phyloP scores from a whole-genome alignment of 1,284 basidiomycete genomes.

The Apiotrichum montevideense region DNA sequence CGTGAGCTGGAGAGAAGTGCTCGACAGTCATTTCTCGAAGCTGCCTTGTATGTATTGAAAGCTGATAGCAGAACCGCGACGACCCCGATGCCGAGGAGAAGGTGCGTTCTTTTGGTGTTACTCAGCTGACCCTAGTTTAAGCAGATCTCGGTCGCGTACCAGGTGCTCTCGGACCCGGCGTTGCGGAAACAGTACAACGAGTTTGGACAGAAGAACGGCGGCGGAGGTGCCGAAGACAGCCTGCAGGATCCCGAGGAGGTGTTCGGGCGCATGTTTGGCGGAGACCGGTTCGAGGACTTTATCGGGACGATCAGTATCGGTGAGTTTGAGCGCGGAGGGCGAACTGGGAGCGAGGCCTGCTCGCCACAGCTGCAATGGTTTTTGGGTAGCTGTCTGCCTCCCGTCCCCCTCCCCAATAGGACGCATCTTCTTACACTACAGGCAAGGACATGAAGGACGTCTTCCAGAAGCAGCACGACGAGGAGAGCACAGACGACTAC shows the following conservation, averaged over 20 bases:
- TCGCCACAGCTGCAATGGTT: too few relatives aligned
- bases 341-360: too few relatives aligned
- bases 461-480: slow-evolving; percentile 81
- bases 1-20: background rate
- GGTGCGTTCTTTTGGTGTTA: slow-evolving; percentile 48
- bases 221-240: slow-evolving; percentile 37
- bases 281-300: slow-evolving; percentile 50
- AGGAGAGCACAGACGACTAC: slow-evolving; percentile 46
- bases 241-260: slow-evolving; percentile 71
- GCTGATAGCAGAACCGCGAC: slow-evolving; percentile 65
- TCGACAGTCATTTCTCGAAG: too few relatives aligned
- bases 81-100: slow-evolving; percentile 84
- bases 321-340: slow-evolving; percentile 13
- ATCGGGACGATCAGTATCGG: slow-evolving; percentile 51
- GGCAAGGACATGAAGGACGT: slow-evolving; percentile 97
- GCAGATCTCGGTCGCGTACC: slow-evolving; percentile 76
- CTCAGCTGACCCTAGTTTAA: slow-evolving; percentile 56
- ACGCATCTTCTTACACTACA: slow-evolving; percentile 44
- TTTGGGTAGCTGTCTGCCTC: too few relatives aligned
- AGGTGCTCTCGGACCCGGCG: slow-evolving; percentile 74
- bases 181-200: slow-evolving; percentile 92
- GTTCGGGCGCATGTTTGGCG: slow-evolving; percentile 83
- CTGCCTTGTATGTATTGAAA: too few relatives aligned
- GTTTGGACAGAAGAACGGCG: slow-evolving; percentile 51
- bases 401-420: too few relatives aligned